phyloP scores from a whole-genome alignment of 306 rosid genomes.

The Quercus alba region DNA sequence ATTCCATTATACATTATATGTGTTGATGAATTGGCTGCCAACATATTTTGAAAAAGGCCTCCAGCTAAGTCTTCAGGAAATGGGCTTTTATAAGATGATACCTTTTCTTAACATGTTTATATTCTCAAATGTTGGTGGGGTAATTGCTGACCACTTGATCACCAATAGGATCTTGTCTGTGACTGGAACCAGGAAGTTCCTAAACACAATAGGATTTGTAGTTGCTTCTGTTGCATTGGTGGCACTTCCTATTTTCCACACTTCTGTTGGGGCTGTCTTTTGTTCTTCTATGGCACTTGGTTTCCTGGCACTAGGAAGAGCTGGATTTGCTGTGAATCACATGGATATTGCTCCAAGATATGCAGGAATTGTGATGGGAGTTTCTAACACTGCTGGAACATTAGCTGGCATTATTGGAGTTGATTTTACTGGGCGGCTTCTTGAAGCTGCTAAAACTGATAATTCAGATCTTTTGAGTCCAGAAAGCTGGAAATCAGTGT shows the following conservation, averaged over 20 bases:
- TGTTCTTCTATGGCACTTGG: conserved; percentile 97
- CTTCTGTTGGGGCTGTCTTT: conserved; percentile 49
- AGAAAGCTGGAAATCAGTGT: conserved; percentile 86
- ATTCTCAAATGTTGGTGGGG: conserved; percentile 27
- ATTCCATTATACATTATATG: conserved; percentile 90
- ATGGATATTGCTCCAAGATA: conserved; percentile 96
- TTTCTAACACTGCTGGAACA: conserved; percentile 96
- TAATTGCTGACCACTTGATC: conserved; percentile 20
- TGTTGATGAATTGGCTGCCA: conserved; percentile 36
- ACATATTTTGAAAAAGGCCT: conserved; percentile 17
- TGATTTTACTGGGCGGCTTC: conserved; percentile 78
- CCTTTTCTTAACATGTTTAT: conserved; percentile 13
- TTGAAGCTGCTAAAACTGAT: conserved; percentile 74
- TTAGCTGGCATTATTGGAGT: conserved; percentile 96
- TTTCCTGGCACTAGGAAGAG: conserved; percentile 92
- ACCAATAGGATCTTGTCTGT: conserved; percentile 4
- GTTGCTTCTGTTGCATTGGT: conserved; percentile 29
- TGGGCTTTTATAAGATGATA: conserved; percentile 17
- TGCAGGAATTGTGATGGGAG: conserved; percentile 97
- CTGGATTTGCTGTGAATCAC: conserved; percentile 97
- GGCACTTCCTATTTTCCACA: conserved; percentile 28
- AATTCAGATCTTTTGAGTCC: conserved; percentile 80
- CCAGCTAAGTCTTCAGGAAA: conserved; percentile 14
- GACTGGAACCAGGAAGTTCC: conserved; percentile 15
- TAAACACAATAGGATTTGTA: conserved; percentile 5